phyloP scores from a whole-genome alignment of 1,284 basidiomycete genomes.

The Cryptococcus wingfieldii region DNA sequence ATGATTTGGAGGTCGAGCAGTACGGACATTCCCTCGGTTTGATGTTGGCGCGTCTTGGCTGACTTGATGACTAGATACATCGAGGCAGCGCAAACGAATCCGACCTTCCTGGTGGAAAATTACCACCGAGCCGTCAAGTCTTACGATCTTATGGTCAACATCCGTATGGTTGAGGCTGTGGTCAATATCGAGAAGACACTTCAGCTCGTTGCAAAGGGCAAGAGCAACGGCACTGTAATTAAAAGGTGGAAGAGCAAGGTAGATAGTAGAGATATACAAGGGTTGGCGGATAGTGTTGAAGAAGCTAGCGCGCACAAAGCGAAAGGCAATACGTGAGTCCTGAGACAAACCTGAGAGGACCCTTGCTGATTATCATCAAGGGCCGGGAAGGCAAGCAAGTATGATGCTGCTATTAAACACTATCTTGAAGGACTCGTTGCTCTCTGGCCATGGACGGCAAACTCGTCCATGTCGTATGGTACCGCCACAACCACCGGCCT shows the following conservation, averaged over 20 bases:
- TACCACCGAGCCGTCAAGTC: constrained; percentile 1
- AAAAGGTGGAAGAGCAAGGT: constrained; percentile 1
- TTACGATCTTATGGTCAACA: constrained; percentile 3
- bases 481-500: background rate
- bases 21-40: background rate
- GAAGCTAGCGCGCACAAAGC: constrained; percentile 1
- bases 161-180: background rate
- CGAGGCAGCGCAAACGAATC: constrained; percentile 4
- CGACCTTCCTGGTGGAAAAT: background rate
- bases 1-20: constrained; percentile 1
- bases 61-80: background rate
- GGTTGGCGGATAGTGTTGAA: background rate
- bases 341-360: too few species aligned
- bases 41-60: background rate
- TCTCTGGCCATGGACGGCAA: constrained; percentile 7
- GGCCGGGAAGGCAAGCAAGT: background rate
- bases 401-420: constrained; percentile 1
- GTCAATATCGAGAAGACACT: constrained; percentile 1
- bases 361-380: too few species aligned
- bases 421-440: constrained; percentile 3
- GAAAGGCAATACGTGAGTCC: constrained; percentile 8
- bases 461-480: constrained; percentile 1
- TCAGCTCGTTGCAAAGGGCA: background rate
- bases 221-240: background rate
- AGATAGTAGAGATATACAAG: background rate